Percentiles rank a stretch among this genome's conserved stretches.
Conservation (phyloP, 2,329 filamentous ascomycete genomes). For the Lecanosticta acicola region DNA sequence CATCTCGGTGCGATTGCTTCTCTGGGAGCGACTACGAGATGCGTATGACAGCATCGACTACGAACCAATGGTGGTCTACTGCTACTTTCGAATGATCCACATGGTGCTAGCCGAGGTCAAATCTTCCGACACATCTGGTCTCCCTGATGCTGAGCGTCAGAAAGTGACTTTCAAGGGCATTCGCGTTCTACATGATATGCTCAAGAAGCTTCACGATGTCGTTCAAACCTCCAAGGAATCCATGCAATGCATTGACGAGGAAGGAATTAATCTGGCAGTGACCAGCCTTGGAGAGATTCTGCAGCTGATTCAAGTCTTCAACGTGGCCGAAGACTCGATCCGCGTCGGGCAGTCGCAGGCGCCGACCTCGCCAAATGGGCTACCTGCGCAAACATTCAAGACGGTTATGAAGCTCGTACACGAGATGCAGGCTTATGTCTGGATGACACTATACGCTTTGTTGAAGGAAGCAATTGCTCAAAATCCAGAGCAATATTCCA, state of each 20-base stretch:
- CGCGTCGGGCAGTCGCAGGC: slow-evolving; percentile 65
- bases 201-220: slow-evolving; percentile 65
- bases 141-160: slow-evolving; percentile 59
- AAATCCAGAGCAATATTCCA: slow-evolving; percentile 58
- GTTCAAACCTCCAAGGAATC: slow-evolving; percentile 60
- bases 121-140: slow-evolving; percentile 50
- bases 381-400: slow-evolving; percentile 23
- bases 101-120: slow-evolving; percentile 69
- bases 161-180: slow-evolving; percentile 68
- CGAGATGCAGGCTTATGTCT: slow-evolving; percentile 80
- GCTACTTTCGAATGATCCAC: slow-evolving; percentile 77
- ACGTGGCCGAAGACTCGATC: slow-evolving; percentile 80
- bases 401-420: slow-evolving; percentile 50
- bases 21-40: slow-evolving; percentile 87
- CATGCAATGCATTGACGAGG: slow-evolving; percentile 79
- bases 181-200: slow-evolving; percentile 70
- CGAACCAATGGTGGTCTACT: slow-evolving; percentile 80
- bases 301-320: slow-evolving; percentile 70
- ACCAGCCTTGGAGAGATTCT: slow-evolving; percentile 65
- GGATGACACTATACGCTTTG: slow-evolving; percentile 80
- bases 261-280: slow-evolving; percentile 68
- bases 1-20: slow-evolving; percentile 73
- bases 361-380: slow-evolving; percentile 51
- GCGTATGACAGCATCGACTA: slow-evolving; percentile 85
- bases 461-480: slow-evolving; percentile 69